Conservation (phyloP, 129 eudicot species). For the Saposhnikovia divaricata region DNA sequence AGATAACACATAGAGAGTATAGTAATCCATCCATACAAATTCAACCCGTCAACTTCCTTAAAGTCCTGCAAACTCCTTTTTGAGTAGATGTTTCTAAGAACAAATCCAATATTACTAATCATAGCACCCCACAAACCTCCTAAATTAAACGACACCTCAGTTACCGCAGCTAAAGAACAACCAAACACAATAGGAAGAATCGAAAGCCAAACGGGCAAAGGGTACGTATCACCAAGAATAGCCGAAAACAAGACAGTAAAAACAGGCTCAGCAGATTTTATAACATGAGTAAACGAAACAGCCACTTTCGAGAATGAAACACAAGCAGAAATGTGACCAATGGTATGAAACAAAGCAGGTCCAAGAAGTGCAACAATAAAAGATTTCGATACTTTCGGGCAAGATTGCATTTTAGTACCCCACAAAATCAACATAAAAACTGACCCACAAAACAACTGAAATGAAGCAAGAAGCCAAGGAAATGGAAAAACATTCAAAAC, state of each 20-base stretch:
- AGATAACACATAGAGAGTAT: constrained; percentile 69
- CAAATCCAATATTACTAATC: constrained; percentile 95
- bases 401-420: constrained; percentile 66
- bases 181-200: constrained; percentile 88
- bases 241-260: constrained; percentile 82
- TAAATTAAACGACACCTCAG: constrained; percentile 92
- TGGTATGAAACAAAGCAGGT: constrained; percentile 90
- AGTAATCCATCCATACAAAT: constrained; percentile 83
- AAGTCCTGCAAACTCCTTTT: constrained; percentile 78
- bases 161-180: constrained; percentile 89
- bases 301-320: constrained; percentile 98
- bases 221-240: constrained; percentile 66
- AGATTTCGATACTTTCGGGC: constrained; percentile 62
- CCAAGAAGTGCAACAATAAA: constrained; percentile 79
- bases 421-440: constrained; percentile 77
- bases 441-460: constrained; percentile 78
- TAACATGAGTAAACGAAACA: constrained; percentile 96
- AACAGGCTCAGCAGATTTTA: constrained; percentile 91
- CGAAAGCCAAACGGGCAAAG: constrained; percentile 76
- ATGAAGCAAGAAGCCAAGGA: constrained; percentile 89
- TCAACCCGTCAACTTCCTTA: constrained; percentile 91
- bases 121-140: constrained; percentile 93
- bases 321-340: constrained; percentile 97
- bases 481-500: constrained; percentile 70
- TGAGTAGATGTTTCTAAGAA: constrained; percentile 83